Evolutionary conservation across 257 asterid genomes (phyloP).

Genomic region (Vinca minor): DNA sequence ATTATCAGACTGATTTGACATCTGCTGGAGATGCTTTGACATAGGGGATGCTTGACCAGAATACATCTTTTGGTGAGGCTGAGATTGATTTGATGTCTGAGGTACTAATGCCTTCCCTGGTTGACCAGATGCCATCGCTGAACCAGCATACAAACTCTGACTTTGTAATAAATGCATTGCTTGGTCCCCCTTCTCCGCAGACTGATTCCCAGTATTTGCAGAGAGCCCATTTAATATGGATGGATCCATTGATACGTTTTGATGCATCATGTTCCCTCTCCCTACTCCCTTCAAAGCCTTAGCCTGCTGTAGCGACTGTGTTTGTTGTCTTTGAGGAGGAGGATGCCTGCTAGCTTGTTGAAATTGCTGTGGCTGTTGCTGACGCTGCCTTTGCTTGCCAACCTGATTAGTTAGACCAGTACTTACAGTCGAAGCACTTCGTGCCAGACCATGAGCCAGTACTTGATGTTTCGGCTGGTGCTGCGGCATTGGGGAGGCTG

Average conservation of each 20-base stretch:
- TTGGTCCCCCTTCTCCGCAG: conserved; percentile 47
- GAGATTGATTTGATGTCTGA: conserved; percentile 44
- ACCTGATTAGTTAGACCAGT: conserved; percentile 45
- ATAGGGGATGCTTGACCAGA: conserved; percentile 42
- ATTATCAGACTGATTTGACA: conserved; percentile 39
- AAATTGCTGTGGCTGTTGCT: conserved; percentile 33
- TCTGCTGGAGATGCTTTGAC: conserved; percentile 39
- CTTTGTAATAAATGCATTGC: conserved; percentile 33
- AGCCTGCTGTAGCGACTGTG: conserved; percentile 53
- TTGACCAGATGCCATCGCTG: conserved; percentile 34
- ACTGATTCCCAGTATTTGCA: conserved; percentile 35
- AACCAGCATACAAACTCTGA: conserved; percentile 43
- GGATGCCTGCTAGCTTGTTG: conserved; percentile 39
- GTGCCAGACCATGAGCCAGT: conserved; percentile 49
- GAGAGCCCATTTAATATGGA: conserved; percentile 47
- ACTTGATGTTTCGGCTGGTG: conserved; percentile 59
- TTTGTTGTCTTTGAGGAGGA: conserved; percentile 55
- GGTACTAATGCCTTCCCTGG: conserved; percentile 36
- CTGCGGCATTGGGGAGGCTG: conserved; percentile 50
- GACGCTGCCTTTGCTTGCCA: conserved; percentile 41
- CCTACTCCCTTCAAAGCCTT: conserved; percentile 66
- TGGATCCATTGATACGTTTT: conserved; percentile 44
- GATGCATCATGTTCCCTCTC: conserved; percentile 57
- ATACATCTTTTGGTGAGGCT: conserved; percentile 49
- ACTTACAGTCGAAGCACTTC: conserved; percentile 43